Base-by-base conservation (phyloP, 73 alveolate genomes). In the Uronychia binucleata region DNA sequence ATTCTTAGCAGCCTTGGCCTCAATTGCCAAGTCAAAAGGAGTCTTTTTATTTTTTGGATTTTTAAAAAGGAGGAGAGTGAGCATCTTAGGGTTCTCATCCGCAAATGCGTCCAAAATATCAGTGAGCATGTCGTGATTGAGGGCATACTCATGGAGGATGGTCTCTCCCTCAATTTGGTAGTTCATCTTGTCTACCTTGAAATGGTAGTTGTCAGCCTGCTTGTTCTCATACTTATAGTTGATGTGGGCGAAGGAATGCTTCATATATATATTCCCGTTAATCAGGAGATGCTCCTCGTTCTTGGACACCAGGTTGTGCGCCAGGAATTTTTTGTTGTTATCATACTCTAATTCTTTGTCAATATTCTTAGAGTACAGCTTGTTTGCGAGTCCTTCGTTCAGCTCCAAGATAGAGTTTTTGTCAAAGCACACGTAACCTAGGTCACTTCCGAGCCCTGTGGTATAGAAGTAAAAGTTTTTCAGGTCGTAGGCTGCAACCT, bases 151-250 rank as follows among this genome's bases (percentile, higher is more conserved):
- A 74, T 82, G 89, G 27, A 82, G 57, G 25, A 58, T 14, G 11
- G 89, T 82, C 33, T 34, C 57, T 31, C 89, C 89, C 0, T 82
- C 83, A 26, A 82, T 77, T 34, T 82, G 19, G 67, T 46, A 46
- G 19, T 46, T 46, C 67, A 46, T 46, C 19, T 46, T 46, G 67
- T 46, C 67, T 46, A 46, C 67, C 19, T 46, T 5, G 67, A 11
- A 46, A 11, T 19, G 5, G 19, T 46, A 46, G n/a, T 46, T 19
- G 5, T 46, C 67, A 11, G 67, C 67, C 67, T 46, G 5, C 67
- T 46, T 5, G 19, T 46, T 46, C 67, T 46, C 67, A 46, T 46
- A 46, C 67, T 46, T 46, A 19, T 46, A 46, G 67, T 46, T 46
- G 67, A 46, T 46, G 19, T 46, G 67, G 19, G 67, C 67, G 67